These are phyloP conservation scores for Aspergillus nomiae DNA, from an alignment of 2,329 filamentous ascomycete genomes.

Conservation along the genomic window DNA sequence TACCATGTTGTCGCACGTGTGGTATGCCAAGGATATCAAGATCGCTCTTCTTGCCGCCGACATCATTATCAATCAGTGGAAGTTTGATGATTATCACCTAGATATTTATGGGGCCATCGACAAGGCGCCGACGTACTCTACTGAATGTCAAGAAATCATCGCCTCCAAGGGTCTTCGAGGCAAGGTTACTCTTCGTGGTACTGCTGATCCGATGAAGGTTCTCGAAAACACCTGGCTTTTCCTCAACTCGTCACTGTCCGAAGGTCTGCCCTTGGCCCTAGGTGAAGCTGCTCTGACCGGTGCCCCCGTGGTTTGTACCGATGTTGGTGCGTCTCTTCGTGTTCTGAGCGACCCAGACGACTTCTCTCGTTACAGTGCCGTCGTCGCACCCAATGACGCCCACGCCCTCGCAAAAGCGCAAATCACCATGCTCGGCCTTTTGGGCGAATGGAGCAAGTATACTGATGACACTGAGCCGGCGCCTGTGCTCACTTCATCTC, in stretches of 20 bases:
- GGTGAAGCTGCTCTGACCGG: constrained; percentile 50
- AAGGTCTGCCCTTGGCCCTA: constrained; percentile 49
- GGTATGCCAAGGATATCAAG: constrained; percentile 63
- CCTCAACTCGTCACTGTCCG: constrained; percentile 49
- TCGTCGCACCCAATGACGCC: constrained; percentile 66
- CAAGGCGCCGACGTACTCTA: constrained; percentile 63
- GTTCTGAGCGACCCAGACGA: constrained; percentile 47
- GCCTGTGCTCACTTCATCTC: constrained; percentile 51
- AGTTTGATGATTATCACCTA: constrained; percentile 65
- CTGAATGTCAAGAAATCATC: constrained; percentile 60
- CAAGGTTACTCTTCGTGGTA: constrained; percentile 56
- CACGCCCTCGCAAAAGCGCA: constrained; percentile 62
- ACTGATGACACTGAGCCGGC: constrained; percentile 53
- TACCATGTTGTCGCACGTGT: constrained; percentile 64
- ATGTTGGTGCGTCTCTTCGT: constrained; percentile 44
- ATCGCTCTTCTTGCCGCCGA: constrained; percentile 65
- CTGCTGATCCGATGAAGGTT: constrained; percentile 58
- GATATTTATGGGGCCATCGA: constrained; percentile 66
- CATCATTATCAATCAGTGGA: constrained; percentile 66
- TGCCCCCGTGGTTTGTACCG: constrained; percentile 47
- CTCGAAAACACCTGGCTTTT: constrained; percentile 61
- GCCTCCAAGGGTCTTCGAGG: constrained; percentile 56
- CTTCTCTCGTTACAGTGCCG: constrained; percentile 59
- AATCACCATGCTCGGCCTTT: constrained; percentile 62
- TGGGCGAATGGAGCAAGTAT: constrained; percentile 63